Percentiles rank a stretch among this genome's conserved stretches.
Conservation (phyloP, 2,329 filamentous ascomycete species). For the Lachnellula subtilissima region DNA sequence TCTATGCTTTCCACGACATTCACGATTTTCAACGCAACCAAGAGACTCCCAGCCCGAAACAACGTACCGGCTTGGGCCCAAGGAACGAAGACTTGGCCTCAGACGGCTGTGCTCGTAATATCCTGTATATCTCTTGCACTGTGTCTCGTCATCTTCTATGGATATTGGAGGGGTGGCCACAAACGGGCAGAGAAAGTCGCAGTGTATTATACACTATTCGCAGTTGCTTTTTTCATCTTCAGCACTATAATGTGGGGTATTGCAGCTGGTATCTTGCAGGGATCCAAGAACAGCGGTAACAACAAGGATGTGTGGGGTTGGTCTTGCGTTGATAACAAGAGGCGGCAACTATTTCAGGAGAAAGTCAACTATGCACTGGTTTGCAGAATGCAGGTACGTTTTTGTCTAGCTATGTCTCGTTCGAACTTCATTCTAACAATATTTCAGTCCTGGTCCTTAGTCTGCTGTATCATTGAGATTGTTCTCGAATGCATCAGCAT, state of each 20-base stretch:
- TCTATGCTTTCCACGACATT: slow-evolving; percentile 86
- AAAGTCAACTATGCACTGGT: slow-evolving; percentile 85
- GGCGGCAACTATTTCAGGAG: slow-evolving; percentile 69
- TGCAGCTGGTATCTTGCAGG: slow-evolving; percentile 78
- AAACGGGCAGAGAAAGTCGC: slow-evolving; percentile 84
- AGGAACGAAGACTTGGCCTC: slow-evolving; percentile 80
- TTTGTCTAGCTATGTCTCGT: background rate
- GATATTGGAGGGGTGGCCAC: slow-evolving; percentile 87
- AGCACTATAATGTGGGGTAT: slow-evolving; percentile 89
- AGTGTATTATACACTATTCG: slow-evolving; percentile 93
- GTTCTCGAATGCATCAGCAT: slow-evolving; percentile 90
- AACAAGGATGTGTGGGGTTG: slow-evolving; percentile 97
- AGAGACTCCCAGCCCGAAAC: slow-evolving; percentile 67
- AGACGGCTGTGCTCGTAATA: slow-evolving; percentile 75
- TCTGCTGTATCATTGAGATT: slow-evolving; percentile 96
- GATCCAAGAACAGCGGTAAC: slow-evolving; percentile 64
- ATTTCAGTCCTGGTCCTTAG: slow-evolving; percentile 80
- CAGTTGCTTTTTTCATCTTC: slow-evolving; percentile 88
- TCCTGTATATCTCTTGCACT: slow-evolving; percentile 75
- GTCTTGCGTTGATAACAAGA: slow-evolving; percentile 88
- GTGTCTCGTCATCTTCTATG: slow-evolving; percentile 74
- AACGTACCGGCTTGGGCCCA: slow-evolving; percentile 79
- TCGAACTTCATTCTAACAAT: slow-evolving; percentile 5
- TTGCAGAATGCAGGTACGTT: slow-evolving; percentile 75
- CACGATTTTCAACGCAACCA: slow-evolving; percentile 87